phyloP scores from a whole-genome alignment of 345 rosid genomes.

The Raphanus sativus region DNA sequence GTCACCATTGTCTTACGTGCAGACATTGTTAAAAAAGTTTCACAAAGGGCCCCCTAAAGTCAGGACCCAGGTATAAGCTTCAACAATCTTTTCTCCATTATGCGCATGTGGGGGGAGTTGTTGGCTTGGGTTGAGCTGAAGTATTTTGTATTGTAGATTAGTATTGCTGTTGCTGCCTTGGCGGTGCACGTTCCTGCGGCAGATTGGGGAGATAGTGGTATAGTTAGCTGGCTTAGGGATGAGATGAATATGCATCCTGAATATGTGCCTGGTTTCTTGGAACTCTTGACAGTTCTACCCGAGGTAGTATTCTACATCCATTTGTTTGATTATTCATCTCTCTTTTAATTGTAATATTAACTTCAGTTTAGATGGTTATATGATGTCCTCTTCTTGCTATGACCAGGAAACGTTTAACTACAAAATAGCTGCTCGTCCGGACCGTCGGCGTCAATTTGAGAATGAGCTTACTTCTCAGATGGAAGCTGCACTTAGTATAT shows the following conservation, averaged over 20 bases:
- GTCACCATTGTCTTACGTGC: constrained; percentile 40
- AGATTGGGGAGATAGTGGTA: constrained; percentile 98
- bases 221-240: constrained; percentile 85
- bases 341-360: neutral
- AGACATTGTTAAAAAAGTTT: constrained; percentile 90
- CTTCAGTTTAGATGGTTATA: neutral
- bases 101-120: neutral
- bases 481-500: constrained; percentile 74
- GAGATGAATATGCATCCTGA: constrained; percentile 96
- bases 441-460: constrained; percentile 90
- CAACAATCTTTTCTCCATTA: neutral
- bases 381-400: constrained; percentile 18
- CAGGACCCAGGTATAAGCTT: constrained; percentile 83
- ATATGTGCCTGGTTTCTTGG: constrained; percentile 93
- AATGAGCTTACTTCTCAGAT: constrained; percentile 86
- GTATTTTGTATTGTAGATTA: constrained; percentile 67
- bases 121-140: constrained; percentile 2
- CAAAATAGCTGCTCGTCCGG: constrained; percentile 98
- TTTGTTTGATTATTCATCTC: constrained; percentile 14
- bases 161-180: constrained; percentile 98
- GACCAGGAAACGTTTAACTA: constrained; percentile 86
- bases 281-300: constrained; percentile 90
- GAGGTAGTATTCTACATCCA: constrained; percentile 59
- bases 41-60: constrained; percentile 98
- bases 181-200: constrained; percentile 97